Percentiles rank a stretch among this genome's conserved stretches.
These are phyloP conservation scores for Cyclocybe cylindracea DNA, from an alignment of 768 basidiomycete species.

Conservation along the genomic window DNA sequence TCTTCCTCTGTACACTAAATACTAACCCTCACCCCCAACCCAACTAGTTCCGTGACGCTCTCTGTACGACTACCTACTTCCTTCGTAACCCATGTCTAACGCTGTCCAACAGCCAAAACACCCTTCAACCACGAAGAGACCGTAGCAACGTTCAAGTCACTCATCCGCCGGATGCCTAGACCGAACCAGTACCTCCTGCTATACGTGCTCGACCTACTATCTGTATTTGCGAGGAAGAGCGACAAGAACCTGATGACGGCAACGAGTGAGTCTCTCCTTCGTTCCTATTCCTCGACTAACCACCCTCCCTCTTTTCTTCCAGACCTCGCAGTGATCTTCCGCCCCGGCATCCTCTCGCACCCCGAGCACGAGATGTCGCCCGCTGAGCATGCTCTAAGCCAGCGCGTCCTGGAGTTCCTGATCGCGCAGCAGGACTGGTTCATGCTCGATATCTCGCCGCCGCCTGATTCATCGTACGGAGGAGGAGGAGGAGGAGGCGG, in stretches of 20 bases:
- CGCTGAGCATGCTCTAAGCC: constrained; percentile 82
- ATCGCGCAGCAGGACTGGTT: constrained; percentile 98
- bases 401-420: constrained; percentile 90
- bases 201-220: constrained; percentile 94
- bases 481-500: constrained; percentile 10
- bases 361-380: constrained; percentile 86
- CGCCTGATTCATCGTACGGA: constrained; percentile 23
- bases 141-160: constrained; percentile 76
- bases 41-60: constrained; percentile 72
- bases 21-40: neutral
- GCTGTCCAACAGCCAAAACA: constrained; percentile 51
- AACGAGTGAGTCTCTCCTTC: constrained; percentile 64
- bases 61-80: constrained; percentile 44
- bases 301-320: too few species aligned
- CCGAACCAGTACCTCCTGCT: constrained; percentile 95
- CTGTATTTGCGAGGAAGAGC: constrained; percentile 89
- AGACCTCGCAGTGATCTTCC: constrained; percentile 98
- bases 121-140: constrained; percentile 71
- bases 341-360: constrained; percentile 91
- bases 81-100: constrained; percentile 13
- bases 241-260: constrained; percentile 97
- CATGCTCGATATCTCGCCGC: constrained; percentile 82
- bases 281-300: too few species aligned
- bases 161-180: constrained; percentile 84
- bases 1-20: constrained; percentile 10